phyloP scores from a whole-genome alignment of 2,329 filamentous ascomycete species.

The Biscogniauxia mediterranea region DNA sequence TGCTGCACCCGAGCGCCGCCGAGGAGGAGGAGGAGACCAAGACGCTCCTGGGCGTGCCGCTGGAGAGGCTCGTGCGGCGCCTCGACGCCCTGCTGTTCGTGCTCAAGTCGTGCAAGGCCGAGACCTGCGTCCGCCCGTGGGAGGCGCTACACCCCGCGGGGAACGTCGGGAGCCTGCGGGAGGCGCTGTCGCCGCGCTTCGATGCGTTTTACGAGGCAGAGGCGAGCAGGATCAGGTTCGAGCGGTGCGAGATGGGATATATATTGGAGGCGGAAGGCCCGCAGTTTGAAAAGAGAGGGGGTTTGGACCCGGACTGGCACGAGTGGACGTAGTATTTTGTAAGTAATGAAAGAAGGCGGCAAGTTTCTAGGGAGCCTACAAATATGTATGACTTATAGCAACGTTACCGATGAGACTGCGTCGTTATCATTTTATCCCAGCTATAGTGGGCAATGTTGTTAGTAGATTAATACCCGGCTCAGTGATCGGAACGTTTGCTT shows the following conservation, averaged over 20 bases:
- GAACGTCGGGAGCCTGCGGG: slow-evolving; percentile 41
- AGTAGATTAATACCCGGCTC: slow-evolving; percentile 61
- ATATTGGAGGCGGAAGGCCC: slow-evolving; percentile 49
- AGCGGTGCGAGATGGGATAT: slow-evolving; percentile 49
- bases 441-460: slow-evolving; percentile 64
- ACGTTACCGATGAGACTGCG: too few species aligned
- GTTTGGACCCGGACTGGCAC: slow-evolving; percentile 21
- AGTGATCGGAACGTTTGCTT: slow-evolving; percentile 47
- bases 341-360: neutral
- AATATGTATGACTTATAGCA: too few species aligned
- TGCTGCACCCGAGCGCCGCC: slow-evolving; percentile 38
- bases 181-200: slow-evolving; percentile 41
- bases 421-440: slow-evolving; percentile 67
- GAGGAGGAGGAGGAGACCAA: slow-evolving; percentile 11
- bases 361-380: too few species aligned
- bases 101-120: slow-evolving; percentile 48
- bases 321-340: slow-evolving; percentile 19
- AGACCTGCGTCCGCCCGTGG: slow-evolving; percentile 47
- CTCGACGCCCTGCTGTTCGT: slow-evolving; percentile 50
- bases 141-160: slow-evolving; percentile 43
- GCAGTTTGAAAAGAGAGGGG: slow-evolving; percentile 22
- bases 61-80: slow-evolving; percentile 37
- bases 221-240: slow-evolving; percentile 42
- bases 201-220: slow-evolving; percentile 44
- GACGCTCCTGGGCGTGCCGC: slow-evolving; percentile 23